A percentile compares a stretch with the other conserved stretches of the same genome.
Evolutionary conservation across 2,329 filamentous ascomycete species (phyloP).

Genomic region (Colletotrichum destructivum): DNA sequence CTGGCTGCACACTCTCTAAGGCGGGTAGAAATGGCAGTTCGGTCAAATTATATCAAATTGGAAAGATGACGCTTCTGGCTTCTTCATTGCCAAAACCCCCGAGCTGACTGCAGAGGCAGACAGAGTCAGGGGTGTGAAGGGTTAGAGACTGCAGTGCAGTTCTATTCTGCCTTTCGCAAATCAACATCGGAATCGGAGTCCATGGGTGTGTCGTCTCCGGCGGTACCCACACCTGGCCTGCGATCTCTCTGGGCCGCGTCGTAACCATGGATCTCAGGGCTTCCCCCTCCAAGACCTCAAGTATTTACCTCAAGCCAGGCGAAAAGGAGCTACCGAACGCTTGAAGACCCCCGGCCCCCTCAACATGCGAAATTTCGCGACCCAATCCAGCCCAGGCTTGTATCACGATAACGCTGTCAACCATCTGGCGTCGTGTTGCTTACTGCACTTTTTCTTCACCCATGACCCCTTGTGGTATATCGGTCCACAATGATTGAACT

Average conservation of each 20-base stretch:
- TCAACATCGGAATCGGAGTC: constrained; percentile 23
- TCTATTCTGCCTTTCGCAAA: constrained; percentile 16
- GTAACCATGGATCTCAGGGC: constrained; percentile 38
- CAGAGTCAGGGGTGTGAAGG: constrained; percentile 25
- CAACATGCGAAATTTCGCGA: constrained; percentile 10
- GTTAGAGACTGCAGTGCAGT: constrained; percentile 9
- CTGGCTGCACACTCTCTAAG: constrained; percentile 16
- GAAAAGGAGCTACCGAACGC: background rate
- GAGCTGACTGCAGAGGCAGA: constrained; percentile 28
- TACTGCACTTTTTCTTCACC: background rate
- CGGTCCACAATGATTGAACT: constrained; percentile 1
- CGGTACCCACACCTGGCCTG: constrained; percentile 19
- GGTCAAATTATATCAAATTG: constrained; percentile 28
- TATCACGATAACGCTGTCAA: constrained; percentile 34
- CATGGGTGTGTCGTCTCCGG: constrained; percentile 33
- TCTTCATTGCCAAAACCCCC: constrained; percentile 29
- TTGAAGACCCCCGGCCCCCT: background rate
- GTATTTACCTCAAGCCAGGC: background rate
- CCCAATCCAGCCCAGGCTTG: constrained; percentile 18
- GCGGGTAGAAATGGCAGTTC: constrained; percentile 19
- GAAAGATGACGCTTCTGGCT: constrained; percentile 25
- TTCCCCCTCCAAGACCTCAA: constrained; percentile 15
- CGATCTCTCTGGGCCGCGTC: constrained; percentile 32
- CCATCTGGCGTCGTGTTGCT: constrained; percentile 11
- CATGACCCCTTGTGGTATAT: constrained; percentile 7